A percentile compares a stretch with the other conserved stretches of the same genome.
phyloP scores from a whole-genome alignment of 306 rosid species.

The Vicia faba region DNA sequence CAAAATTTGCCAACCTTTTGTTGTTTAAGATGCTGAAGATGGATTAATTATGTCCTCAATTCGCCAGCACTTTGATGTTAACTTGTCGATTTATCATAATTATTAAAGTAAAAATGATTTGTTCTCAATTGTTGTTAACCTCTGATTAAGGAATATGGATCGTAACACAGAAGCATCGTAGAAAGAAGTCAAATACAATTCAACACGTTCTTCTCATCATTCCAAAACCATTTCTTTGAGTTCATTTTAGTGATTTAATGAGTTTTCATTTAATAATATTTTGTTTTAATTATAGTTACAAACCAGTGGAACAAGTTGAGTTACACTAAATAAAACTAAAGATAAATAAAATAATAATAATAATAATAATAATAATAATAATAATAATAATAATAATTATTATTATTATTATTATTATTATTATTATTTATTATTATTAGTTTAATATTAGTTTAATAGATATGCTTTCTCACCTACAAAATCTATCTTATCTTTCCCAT shows the following conservation, averaged over 20 bases:
- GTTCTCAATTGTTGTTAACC: background rate
- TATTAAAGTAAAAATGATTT: constrained; percentile 12
- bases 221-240: background rate
- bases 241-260: too few species aligned
- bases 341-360: too few species aligned
- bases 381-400: too few species aligned
- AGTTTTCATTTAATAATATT: too few species aligned
- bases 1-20: background rate
- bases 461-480: background rate
- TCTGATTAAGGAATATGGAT: background rate
- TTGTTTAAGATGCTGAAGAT: background rate
- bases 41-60: constrained; percentile 14
- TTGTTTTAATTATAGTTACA: too few species aligned
- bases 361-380: too few species aligned
- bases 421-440: too few species aligned
- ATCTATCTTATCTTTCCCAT: background rate
- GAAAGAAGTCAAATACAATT: constrained; percentile 2
- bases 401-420: too few species aligned
- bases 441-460: too few species aligned
- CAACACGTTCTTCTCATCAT: constrained; percentile 25
- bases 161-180: constrained; percentile 33
- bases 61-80: constrained; percentile 22
- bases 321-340: too few species aligned
- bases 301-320: too few species aligned
- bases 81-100: constrained; percentile 10